These are phyloP conservation scores for Aspergillus ochraceoroseus DNA, from an alignment of 2,329 filamentous ascomycete genomes.

Conservation along the genomic window DNA sequence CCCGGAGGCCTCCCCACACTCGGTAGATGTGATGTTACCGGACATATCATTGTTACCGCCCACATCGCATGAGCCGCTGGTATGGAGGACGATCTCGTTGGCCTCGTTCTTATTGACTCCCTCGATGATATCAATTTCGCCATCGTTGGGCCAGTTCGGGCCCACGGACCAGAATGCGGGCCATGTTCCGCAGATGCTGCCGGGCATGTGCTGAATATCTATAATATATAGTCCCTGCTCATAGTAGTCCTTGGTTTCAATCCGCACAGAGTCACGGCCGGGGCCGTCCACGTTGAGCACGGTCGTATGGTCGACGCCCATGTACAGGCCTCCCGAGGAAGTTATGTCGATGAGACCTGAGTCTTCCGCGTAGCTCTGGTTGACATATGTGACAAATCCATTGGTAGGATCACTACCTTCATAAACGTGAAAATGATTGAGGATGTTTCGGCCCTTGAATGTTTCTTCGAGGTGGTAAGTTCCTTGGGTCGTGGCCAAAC, in stretches of 20 bases:
- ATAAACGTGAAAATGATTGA: constrained; percentile 49
- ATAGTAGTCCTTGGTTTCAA: constrained; percentile 44
- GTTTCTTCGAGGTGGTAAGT: constrained; percentile 40
- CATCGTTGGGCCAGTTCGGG: constrained; percentile 40
- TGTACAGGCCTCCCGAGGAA: constrained; percentile 37
- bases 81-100: constrained; percentile 50
- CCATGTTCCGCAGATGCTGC: constrained; percentile 49
- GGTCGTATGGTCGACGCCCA: constrained; percentile 44
- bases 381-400: constrained; percentile 50
- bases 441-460: constrained; percentile 47
- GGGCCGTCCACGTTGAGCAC: constrained; percentile 33
- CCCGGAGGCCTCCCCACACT: constrained; percentile 46
- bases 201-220: constrained; percentile 48
- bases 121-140: constrained; percentile 52
- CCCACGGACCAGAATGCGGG: constrained; percentile 48
- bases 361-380: constrained; percentile 38
- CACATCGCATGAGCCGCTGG: constrained; percentile 43
- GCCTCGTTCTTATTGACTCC: constrained; percentile 46
- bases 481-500: constrained; percentile 11
- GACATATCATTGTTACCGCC: constrained; percentile 43
- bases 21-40: constrained; percentile 46
- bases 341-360: constrained; percentile 37
- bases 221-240: constrained; percentile 46
- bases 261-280: constrained; percentile 45
- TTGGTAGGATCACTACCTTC: constrained; percentile 46